Conservation (phyloP, 164 flowering plant genomes). For the Stephania yunnanensis region DNA sequence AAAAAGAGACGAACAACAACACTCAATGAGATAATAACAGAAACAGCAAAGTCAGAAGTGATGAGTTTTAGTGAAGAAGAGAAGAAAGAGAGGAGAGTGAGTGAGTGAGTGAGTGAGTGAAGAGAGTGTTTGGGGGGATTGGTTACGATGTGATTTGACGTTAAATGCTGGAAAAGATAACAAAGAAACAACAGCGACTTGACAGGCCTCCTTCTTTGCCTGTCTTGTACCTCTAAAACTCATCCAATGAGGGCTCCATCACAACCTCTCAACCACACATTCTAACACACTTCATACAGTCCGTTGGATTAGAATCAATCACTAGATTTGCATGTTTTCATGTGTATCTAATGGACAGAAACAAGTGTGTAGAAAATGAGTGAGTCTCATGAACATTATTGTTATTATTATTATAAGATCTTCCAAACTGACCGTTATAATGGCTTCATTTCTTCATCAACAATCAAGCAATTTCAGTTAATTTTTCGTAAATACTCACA, state of each 20-base stretch:
- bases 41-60: neutral
- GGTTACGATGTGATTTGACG: slow-evolving; percentile 50
- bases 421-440: neutral
- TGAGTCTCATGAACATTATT: neutral
- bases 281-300: too few relatives aligned
- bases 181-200: slow-evolving; percentile 3
- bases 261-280: too few relatives aligned
- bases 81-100: slow-evolving; percentile 1
- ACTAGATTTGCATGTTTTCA: too few relatives aligned
- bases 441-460: neutral
- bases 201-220: neutral
- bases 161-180: slow-evolving; percentile 29
- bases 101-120: slow-evolving; percentile 14
- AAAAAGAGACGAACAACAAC: neutral
- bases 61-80: neutral
- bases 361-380: too few relatives aligned
- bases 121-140: neutral
- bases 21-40: too few relatives aligned
- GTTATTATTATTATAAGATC: neutral
- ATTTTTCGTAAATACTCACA: too few relatives aligned
- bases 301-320: too few relatives aligned
- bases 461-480: too few relatives aligned
- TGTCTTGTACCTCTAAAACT: neutral
- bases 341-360: too few relatives aligned
- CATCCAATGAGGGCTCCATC: too few relatives aligned